Base-by-base conservation (phyloP, 2,329 filamentous ascomycete genomes). In the Cladorrhinum sp. region DNA sequence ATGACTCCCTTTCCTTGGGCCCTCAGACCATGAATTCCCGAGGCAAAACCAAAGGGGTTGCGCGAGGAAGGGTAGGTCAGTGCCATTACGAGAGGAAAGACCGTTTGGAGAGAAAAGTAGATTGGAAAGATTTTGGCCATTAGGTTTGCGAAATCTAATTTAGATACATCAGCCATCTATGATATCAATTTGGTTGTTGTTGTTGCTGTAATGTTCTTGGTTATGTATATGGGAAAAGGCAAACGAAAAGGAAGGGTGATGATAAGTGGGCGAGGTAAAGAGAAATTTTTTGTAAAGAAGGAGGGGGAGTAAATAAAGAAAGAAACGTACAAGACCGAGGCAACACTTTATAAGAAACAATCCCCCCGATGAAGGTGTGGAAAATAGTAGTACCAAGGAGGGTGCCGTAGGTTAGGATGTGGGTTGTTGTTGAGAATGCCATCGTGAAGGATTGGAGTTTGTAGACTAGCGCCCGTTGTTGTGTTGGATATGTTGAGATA, bases 321-420 rank as follows among this genome's bases (percentile, higher is more conserved):
- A n/a, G 88, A 85, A 78, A 99, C 98, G 72, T 91, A 86, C 0
- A n/a, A n/a, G 91, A 85, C 24, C 91, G 86, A 24, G 91, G 86
- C 38, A 97, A 85, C 10, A 85, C 82, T 71, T 83, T 87, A 81
- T 89, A 96, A 69, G 91, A 87, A 58, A 93, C 80, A 56, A 92
- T 85, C 61, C 92, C 83, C 69, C 84, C 85, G 70, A 87, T 74
- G 75, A 96, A 97, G 58, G 90, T 89, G 74, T 98, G 92, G 76
- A 92, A 98, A 74, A 96, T 82, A 41, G 92, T 90, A 25, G 89
- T 88, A 65, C 95, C 95, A 13, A 98, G 80, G 54, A 98, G 84
- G 20, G 91, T 92, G 66, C 92, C 92, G 77, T 96, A 96, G 72
- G 55, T 50, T 20, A 57, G 45, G 10, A 55, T 29, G 20, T 48